Percentiles rank a stretch among this genome's conserved stretches.
Evolutionary conservation across 2,329 filamentous ascomycete genomes (phyloP).

Genomic region (Zasmidium citrigriseum): DNA sequence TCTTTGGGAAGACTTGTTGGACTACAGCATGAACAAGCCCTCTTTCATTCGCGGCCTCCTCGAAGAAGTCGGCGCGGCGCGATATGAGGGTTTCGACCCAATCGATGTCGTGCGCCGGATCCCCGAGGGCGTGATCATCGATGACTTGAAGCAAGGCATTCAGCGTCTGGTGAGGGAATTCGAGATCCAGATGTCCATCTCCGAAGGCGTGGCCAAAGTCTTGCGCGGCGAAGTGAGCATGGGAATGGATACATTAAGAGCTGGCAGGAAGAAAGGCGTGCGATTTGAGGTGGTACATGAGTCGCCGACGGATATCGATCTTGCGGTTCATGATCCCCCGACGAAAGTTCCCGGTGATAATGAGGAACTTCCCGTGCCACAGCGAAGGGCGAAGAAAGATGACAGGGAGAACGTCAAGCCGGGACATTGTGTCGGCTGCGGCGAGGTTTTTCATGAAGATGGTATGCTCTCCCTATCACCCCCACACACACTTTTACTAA

Average conservation of each 20-base stretch:
- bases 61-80: slow-evolving; percentile 85
- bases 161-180: slow-evolving; percentile 92
- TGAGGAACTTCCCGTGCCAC: slow-evolving; percentile 25
- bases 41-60: slow-evolving; percentile 89
- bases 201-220: slow-evolving; percentile 82
- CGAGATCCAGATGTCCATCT: slow-evolving; percentile 92
- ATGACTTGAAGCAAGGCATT: slow-evolving; percentile 83
- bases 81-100: slow-evolving; percentile 68
- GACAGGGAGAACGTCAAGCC: slow-evolving; percentile 26
- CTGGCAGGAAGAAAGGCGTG: slow-evolving; percentile 79
- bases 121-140: slow-evolving; percentile 88
- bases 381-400: slow-evolving; percentile 19
- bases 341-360: slow-evolving; percentile 27
- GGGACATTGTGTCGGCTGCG: slow-evolving; percentile 43
- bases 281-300: slow-evolving; percentile 73
- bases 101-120: slow-evolving; percentile 88
- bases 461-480: slow-evolving; percentile 28
- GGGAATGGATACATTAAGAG: slow-evolving; percentile 78
- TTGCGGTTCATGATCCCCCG: slow-evolving; percentile 34
- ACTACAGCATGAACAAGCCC: slow-evolving; percentile 97
- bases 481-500: not conserved
- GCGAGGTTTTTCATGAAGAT: slow-evolving; percentile 39
- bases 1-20: slow-evolving; percentile 90
- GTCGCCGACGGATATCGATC: slow-evolving; percentile 30
- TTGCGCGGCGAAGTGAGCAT: slow-evolving; percentile 82